Evolutionary conservation across 352 stramenopile genomes (phyloP).

Genomic region (Phytophthora palmivora): DNA sequence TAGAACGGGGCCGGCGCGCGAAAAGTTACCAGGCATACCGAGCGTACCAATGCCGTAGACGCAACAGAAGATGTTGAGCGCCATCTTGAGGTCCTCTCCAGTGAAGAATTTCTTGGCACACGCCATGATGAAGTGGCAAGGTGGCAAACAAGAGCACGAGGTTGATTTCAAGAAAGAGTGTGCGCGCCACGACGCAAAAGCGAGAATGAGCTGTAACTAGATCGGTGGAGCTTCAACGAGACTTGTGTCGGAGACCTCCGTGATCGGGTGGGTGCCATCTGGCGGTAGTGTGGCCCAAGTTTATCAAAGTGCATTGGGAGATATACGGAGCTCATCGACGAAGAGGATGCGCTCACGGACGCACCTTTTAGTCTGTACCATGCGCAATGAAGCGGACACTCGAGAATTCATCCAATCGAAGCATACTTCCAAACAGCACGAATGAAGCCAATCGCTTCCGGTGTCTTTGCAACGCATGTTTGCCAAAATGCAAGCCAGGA

Average conservation of each 20-base stretch:
- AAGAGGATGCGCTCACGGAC: slow-evolving; percentile 9
- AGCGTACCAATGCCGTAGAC: slow-evolving; percentile 36
- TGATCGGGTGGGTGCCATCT: too few relatives aligned
- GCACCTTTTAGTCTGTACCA: slow-evolving; percentile 18
- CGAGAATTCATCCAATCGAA: slow-evolving; percentile 15
- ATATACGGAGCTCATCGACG: slow-evolving; percentile 27
- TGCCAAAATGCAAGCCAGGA: neutral
- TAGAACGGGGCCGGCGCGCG: slow-evolving; percentile 22
- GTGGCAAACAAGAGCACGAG: neutral
- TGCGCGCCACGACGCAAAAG: slow-evolving; percentile 17
- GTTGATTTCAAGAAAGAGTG: neutral
- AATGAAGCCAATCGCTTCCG: slow-evolving; percentile 10
- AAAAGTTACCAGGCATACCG: slow-evolving; percentile 33
- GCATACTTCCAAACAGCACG: slow-evolving; percentile 23
- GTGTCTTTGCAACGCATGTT: slow-evolving; percentile 6
- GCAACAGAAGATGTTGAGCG: slow-evolving; percentile 33
- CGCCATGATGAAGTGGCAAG: slow-evolving; percentile 16
- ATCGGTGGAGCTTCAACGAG: too few relatives aligned
- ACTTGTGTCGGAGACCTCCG: too few relatives aligned
- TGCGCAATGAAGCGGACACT: slow-evolving; percentile 16
- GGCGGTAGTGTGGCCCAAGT: too few relatives aligned
- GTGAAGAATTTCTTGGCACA: slow-evolving; percentile 23
- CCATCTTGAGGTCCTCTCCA: slow-evolving; percentile 28
- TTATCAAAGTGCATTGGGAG: slow-evolving; percentile 7
- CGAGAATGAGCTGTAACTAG: slow-evolving; percentile 12